Base-by-base conservation (phyloP, 441 rosid species). In the Eutrema salsugineum region DNA sequence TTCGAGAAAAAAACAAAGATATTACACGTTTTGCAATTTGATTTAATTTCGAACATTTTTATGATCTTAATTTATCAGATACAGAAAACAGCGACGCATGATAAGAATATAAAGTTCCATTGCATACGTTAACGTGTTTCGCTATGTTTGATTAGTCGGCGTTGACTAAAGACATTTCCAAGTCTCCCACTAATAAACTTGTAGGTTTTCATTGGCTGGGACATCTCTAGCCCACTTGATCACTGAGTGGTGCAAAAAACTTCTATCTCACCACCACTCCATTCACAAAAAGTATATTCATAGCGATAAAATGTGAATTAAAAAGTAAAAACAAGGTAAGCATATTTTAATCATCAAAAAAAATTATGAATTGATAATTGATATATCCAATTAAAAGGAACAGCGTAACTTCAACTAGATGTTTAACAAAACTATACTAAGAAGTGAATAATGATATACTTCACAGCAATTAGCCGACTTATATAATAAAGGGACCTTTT, bases 111-210 rank as follows among this genome's bases (percentile, higher is more conserved):
- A 63, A 57, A 56, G 68, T 38, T 58, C 22, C 1, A 42, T 40
- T 62, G 53, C 58, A 61, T 39, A 60, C 8, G 51, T 68, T 53
- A 61, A 68, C 78, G 65, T 68, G 74, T 68, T 61, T 16, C 36
- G 5, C 0, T 61, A 36, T 46, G 63, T 53, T 68, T 11, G 69
- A 33, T 5, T 33, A 22, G 62, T 32, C 72, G 44, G 16, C 69
- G 2, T 61, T 62, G 74, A 68, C 78, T 24, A 24, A 9, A 6
- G 15, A n/a, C 5, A n/a, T 62, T 36, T 68, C 28, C 11, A 63
- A 10, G 70, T 75, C 74, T 61, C 48, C 56, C 70, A 63, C 58
- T 62, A 5, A 51, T 61, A 11, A 33, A 61, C 5, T 60, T 11
- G 24, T 35, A 60, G 33, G 48, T 48, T 66, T 40, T 43, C 19